Percentiles rank a stretch among this genome's conserved stretches.
Conservation (phyloP, 2,329 filamentous ascomycete species). For the Aureobasidium melanogenum region DNA sequence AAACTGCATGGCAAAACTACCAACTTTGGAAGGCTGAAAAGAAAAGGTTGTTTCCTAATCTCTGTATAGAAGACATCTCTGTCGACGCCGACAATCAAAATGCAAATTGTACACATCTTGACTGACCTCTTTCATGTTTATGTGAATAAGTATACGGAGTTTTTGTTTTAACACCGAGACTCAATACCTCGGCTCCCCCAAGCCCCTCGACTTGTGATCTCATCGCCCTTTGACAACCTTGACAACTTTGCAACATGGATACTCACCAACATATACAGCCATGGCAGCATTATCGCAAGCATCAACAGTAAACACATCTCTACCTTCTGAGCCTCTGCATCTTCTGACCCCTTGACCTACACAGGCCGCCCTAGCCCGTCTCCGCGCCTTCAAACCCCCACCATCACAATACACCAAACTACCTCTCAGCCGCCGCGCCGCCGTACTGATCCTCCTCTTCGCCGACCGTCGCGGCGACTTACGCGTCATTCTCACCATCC, state of each 20-base stretch:
- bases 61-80: neutral
- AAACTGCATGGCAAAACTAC: neutral
- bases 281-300: conserved; percentile 17
- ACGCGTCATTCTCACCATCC: conserved; percentile 55
- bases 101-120: neutral
- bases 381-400: conserved; percentile 48
- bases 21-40: neutral
- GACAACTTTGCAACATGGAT: neutral
- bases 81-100: neutral
- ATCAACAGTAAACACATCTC: conserved; percentile 7
- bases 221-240: neutral
- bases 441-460: conserved; percentile 81
- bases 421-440: conserved; percentile 61
- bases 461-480: conserved; percentile 75
- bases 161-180: neutral
- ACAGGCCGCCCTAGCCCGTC: conserved; percentile 42
- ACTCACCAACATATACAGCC: neutral
- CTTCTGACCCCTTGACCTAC: neutral
- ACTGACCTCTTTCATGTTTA: neutral
- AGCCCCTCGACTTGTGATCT: neutral
- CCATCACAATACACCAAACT: conserved; percentile 49
- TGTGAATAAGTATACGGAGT: neutral
- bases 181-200: neutral
- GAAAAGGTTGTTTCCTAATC: neutral
- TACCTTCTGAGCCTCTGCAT: too few relatives aligned